These are phyloP conservation scores for Suillus bovinus DNA, from an alignment of 768 basidiomycete species.

Conservation along the genomic window DNA sequence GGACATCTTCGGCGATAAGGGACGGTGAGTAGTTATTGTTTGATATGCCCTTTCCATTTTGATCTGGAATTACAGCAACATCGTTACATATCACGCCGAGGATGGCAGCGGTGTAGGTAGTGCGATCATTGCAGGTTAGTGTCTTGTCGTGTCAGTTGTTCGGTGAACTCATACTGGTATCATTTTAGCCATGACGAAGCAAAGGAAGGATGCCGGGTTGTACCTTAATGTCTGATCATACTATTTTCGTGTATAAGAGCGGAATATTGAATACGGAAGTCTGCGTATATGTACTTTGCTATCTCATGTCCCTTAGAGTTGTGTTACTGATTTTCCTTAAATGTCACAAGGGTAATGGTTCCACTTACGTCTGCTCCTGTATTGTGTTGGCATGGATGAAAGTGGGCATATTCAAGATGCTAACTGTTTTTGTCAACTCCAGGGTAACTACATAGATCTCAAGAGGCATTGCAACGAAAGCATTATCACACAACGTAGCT, in stretches of 20 bases:
- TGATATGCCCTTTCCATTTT: slow-evolving; percentile 27
- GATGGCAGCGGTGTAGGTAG: slow-evolving; percentile 87
- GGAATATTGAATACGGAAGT: background rate
- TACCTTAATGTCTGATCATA: slow-evolving; percentile 48
- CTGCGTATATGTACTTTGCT: background rate
- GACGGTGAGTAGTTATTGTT: slow-evolving; percentile 54
- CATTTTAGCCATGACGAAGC: slow-evolving; percentile 82
- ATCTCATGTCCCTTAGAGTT: background rate
- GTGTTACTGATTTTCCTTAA: background rate
- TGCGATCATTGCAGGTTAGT: slow-evolving; percentile 87
- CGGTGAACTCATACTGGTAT: slow-evolving; percentile 6
- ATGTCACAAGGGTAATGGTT: background rate
- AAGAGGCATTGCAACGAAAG: background rate
- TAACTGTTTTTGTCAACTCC: background rate
- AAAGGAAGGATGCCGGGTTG: slow-evolving; percentile 66
- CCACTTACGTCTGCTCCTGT: background rate
- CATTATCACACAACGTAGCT: background rate
- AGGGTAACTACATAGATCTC: background rate
- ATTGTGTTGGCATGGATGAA: background rate
- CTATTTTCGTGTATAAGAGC: background rate
- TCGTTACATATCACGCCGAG: slow-evolving; percentile 40
- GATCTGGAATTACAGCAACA: slow-evolving; percentile 68
- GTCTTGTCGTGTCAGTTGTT: background rate
- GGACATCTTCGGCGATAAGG: slow-evolving; percentile 97
- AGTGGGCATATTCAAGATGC: background rate